Base-by-base conservation (phyloP, 2,329 filamentous ascomycete species). In the Podosphaera fusca region DNA sequence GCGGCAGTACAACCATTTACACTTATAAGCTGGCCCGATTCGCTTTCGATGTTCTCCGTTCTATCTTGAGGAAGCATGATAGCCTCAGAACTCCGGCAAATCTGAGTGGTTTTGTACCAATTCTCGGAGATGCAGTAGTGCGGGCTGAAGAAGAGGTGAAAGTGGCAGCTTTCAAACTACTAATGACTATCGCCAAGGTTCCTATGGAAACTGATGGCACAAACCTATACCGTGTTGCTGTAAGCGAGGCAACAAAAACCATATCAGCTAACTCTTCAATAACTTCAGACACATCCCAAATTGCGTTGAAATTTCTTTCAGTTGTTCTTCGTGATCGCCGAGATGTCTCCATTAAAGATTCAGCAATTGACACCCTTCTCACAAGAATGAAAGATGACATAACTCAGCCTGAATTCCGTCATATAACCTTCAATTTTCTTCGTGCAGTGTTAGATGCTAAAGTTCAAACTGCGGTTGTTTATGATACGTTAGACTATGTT, bases 371-470 rank as follows among this genome's bases (percentile, higher is more conserved):
- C 50, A 83, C 87, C 68, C 72, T 98, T 2, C 78, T 96, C 3
- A 80, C 81, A 60, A 85, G 86, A 59, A 73, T 96, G 55, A 85
- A 88, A 63, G 82, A 88, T 34, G 90, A 96, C 65, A 77, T 98
- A 53, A 94, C 94, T 35, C 87, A 96, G 67, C 88, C 90, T 3
- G 83, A 95, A 61, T 83, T 89, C 59, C 87, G 95, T 61, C 89
- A 94, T 63, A 80, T 95, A 47, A 92, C 87, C 0, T 98, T 98
- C 72, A 94, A 87, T 65, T 96, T 98, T 69, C 71, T 98, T 58
- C 84, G 89, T 47, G 85, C 87, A 0, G 81, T 96, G 33, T 78
- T 98, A 66, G 84, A 86, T 56, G 80, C 89, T 21, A 90, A 85
- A 67, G 75, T 96, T 49, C 78, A 95, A 64, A 88, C 94, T 6